These are phyloP conservation scores for Aspergillus hancockii DNA, from an alignment of 495 filamentous ascomycete species.

Conservation along the genomic window DNA sequence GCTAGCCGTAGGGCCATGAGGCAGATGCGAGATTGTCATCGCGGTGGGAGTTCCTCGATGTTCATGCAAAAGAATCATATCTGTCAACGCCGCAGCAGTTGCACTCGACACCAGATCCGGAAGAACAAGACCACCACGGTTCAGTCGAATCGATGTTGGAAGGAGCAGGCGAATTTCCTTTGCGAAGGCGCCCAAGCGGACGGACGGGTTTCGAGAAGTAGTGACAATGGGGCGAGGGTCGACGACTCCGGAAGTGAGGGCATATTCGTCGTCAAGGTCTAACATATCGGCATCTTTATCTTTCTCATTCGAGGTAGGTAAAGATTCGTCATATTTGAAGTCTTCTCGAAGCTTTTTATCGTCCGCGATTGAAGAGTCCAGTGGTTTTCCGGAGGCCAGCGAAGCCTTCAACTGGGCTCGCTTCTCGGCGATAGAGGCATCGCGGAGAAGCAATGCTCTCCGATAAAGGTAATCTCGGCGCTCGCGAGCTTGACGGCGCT, in stretches of 20 bases:
- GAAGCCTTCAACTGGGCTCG: constrained; percentile 82
- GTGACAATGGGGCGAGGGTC: constrained; percentile 91
- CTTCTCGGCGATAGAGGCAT: constrained; percentile 91
- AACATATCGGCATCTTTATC: constrained; percentile 43
- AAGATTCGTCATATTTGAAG: constrained; percentile 90
- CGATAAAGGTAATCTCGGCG: constrained; percentile 95
- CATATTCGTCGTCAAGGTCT: constrained; percentile 95
- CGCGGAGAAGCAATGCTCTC: constrained; percentile 72
- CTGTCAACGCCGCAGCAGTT: constrained; percentile 72
- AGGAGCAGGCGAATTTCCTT: constrained; percentile 93
- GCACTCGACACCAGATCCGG: constrained; percentile 82
- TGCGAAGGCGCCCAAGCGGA: constrained; percentile 82
- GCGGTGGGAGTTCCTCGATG: constrained; percentile 92
- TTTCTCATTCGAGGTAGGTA: constrained; percentile 61
- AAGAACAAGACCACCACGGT: constrained; percentile 86
- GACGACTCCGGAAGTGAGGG: constrained; percentile 77
- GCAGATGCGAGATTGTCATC: constrained; percentile 85
- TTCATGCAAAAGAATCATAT: constrained; percentile 88
- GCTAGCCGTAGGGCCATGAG: constrained; percentile 88
- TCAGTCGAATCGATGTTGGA: constrained; percentile 86
- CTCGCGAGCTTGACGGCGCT: constrained; percentile 76
- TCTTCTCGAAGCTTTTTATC: constrained; percentile 84
- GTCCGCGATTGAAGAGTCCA: constrained; percentile 84
- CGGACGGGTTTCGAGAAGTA: constrained; percentile 84
- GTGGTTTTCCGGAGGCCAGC: constrained; percentile 79